Evolutionary conservation across 345 rosid species (phyloP), one percentile per base, ranked within the genome.

Genomic region (Odontarrhena argentea): DNA sequence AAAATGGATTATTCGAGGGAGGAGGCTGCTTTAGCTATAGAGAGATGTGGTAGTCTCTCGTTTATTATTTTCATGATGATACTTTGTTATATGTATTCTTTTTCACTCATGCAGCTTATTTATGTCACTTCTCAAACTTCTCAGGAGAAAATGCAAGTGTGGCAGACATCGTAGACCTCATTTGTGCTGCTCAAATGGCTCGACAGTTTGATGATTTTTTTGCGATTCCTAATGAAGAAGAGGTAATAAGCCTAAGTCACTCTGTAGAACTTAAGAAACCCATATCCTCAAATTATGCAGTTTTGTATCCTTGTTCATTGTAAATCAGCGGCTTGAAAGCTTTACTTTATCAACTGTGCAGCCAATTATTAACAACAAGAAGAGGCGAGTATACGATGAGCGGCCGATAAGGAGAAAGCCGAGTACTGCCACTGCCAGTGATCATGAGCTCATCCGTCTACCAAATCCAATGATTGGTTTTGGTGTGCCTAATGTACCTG

Each of bases 381-480:
- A 40, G 35, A 51, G 60, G 26, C 40, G 41, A 48, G 54, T 7
- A 28, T 70, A 37, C 25, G 40, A 4, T 2, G 44, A 30, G 49
- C 46, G 9, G 64, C 15, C 36, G 7, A 32, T 3, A 25, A 51
- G 8, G 18, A 36, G 5, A 5, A 2, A 28, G 37, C 13, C 22
- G 42, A 64, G 13, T 15, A 2, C 22, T 15, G 8, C 36, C 36
- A 32, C 1, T 1, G 36, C 36, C 36, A 5, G 7, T 4, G 7
- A 32, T 32, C 1, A 32, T 32, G 36, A 32, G 36, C 36, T 32
- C 36, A 32, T 32, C 6, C 36, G 18, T 9, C 30, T 37, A 2
- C 47, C 63, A n/a, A 26, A 47, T 7, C 60, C 65, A 28, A 73
- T 73, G 76, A 58, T 57, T 3, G 76, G 71, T 1, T 73, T 65